These are phyloP conservation scores for Phymatotrichopsis omnivora DNA, from an alignment of 2,329 filamentous ascomycete species.

Conservation along the genomic window DNA sequence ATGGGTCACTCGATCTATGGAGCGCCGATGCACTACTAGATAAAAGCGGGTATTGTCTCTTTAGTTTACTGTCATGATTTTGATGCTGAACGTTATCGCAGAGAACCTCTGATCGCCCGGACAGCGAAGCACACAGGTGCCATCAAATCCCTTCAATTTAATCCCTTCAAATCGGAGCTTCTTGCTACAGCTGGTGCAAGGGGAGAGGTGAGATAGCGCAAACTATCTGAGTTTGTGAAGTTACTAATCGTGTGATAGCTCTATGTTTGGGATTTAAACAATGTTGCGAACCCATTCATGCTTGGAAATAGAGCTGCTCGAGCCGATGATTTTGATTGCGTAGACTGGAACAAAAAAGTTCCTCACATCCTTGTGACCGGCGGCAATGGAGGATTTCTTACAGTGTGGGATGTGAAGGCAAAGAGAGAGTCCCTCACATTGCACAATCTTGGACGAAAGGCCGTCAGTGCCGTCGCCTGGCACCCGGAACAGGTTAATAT, in stretches of 20 bases:
- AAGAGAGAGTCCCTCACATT: constrained; percentile 95
- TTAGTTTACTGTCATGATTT: background rate
- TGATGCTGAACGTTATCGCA: too few species aligned
- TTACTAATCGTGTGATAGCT: constrained; percentile 40
- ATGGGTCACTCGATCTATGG: constrained; percentile 87
- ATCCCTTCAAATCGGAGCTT: constrained; percentile 80
- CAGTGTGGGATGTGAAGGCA: constrained; percentile 95
- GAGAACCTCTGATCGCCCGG: constrained; percentile 72
- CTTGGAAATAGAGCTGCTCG: constrained; percentile 79
- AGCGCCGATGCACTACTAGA: constrained; percentile 62
- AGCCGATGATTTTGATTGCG: constrained; percentile 87
- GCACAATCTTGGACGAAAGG: constrained; percentile 79
- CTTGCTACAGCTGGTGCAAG: constrained; percentile 88
- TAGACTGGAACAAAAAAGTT: constrained; percentile 98
- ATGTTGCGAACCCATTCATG: constrained; percentile 76
- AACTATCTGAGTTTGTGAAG: too few species aligned
- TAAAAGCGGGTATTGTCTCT: constrained; percentile 40
- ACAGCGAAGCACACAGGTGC: constrained; percentile 84
- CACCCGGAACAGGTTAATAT: constrained; percentile 69
- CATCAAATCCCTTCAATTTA: constrained; percentile 94
- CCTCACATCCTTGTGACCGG: constrained; percentile 93
- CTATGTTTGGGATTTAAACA: constrained; percentile 89
- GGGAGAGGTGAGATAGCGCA: constrained; percentile 52
- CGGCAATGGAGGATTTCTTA: constrained; percentile 86
- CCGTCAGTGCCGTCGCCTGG: constrained; percentile 93